Evolutionary conservation across 495 filamentous ascomycete species (phyloP), one percentile per base, ranked within the genome.

Genomic region (Aspergillus kassunensis): DNA sequence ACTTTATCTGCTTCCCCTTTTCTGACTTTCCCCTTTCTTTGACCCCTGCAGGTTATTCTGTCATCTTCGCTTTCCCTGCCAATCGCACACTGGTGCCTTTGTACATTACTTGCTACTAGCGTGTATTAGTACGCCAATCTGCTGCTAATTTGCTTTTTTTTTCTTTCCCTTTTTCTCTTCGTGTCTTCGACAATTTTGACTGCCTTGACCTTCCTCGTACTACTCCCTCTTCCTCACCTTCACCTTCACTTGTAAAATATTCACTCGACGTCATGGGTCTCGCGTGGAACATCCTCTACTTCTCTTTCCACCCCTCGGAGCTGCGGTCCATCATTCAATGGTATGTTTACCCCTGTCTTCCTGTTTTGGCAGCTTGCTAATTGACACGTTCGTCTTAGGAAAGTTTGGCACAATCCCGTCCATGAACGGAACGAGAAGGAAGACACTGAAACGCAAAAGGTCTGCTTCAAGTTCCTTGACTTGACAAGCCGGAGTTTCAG

Each of bases 341-440:
- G 93, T 95, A 76, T 24, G 75, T 65, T 27, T 52, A 25, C 18
- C 18, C 25, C 23, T 43, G 15, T 34, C n/a, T n/a, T n/a, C n/a
- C n/a, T n/a, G n/a, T n/a, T n/a, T n/a, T n/a, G n/a, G n/a, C n/a
- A n/a, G n/a, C n/a, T n/a, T 37, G 47, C 60, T 61, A 42, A 59
- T 49, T 25, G 55, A 51, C 19, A 46, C 8, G 51, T 36, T 31
- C 44, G 44, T 34, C 53, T 53, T 65, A 97, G 91, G 91, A 95
- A 92, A 78, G 76, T 92, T 57, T 97, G 91, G 91, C 93, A 97
- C 72, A 87, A 91, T 55, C 85, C 95, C 0, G 88, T 93, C 21
- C 89, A 98, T 71, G 84, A 82, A 65, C 89, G 95, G 37, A 79
- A 95, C 58, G 71, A 77, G 51, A 75, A 76, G 49, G 85, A 90